Base-by-base conservation (phyloP, 1,139 yeast species). In the Geotrichum klebahnii region DNA sequence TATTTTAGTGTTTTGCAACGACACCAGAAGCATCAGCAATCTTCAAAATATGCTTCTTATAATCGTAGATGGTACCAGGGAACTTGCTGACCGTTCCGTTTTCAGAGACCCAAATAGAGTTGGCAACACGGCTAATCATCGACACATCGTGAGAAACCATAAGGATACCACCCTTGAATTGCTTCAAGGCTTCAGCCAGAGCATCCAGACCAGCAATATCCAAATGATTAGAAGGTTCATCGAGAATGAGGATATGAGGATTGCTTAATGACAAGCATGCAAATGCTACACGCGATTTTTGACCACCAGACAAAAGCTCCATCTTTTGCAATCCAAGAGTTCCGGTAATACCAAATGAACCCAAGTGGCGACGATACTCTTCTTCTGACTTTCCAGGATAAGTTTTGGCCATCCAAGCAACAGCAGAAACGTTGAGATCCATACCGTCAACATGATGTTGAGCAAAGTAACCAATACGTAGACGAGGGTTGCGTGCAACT, bases 201-300 rank as follows among this genome's bases (percentile, higher is more conserved):
- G 98, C 97, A 68, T 92, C 98, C 64, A 92, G 75, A 79, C 97
- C 98, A 47, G 95, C 86, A 14, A 96, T 90, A 83, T 92, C 99
- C 78, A 92, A 81, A 70, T 92, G 99, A 73, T 92, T 92, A 9
- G 97, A 88, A 70, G 99, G 99, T 77, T 94, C 99, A 75, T 92
- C 99, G 60, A 92, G 75, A 65, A 92, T 81, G 61, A 92, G 75
- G 43, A 92, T 81, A 66, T 92, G 98, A n/a, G 98, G 98, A 57
- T 84, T 84, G 57, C 79, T 79, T 63, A 92, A 75, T 70, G 97
- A 89, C 58, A 92, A 76, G 19, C 96, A 92, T 10, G 98, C 97
- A 72, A 92, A 92, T 0, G 97, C 97, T 40, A 92, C 98, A 73
- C 98, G 82, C 34, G 97, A 89, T 67, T 92, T 94, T 67, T 92